Evolutionary conservation across 2,329 filamentous ascomycete species (phyloP), one percentile per base, ranked within the genome.

Genomic region (Amylocarpus encephaloides): DNA sequence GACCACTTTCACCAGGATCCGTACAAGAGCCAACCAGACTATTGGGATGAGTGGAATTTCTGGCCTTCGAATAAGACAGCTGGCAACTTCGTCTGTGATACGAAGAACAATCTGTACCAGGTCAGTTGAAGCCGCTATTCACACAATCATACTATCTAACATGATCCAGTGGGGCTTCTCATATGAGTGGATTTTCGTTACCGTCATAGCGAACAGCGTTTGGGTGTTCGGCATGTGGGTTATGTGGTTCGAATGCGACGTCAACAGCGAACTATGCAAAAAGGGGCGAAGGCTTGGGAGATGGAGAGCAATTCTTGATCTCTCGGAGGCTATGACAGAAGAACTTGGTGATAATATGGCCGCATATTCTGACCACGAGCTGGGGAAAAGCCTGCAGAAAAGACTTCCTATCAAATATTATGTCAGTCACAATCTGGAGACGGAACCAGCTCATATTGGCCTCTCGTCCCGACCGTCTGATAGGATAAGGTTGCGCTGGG

Each of bases 241-340:
- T 30, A 41, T 57, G 15, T 57, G 55, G 55, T 7, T 53, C 3
- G 50, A 55, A 16, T 50, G 47, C 18, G 49, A 54, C 34, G 39
- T 44, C 18, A 54, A 53, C 26, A 55, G 49, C 38, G 55, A 57
- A 44, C 29, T 57, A 3, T 54, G 52, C 30, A 48, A 43, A 19
- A 57, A 57, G 29, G 35, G 48, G 1, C 47, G 55, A 13, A 35
- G 41, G 9, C 46, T 53, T 30, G 52, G 51, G 9, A 35, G 50
- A 3, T 56, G 54, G 54, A 15, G 54, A 18, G 51, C 54, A 12
- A 46, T 56, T 13, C 42, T 43, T 6, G 54, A 56, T 43, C 44
- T 56, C 9, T 51, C 54, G 1, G 54, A 56, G 43, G 49, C 51
- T 6, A 47, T 56, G 48, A 36, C 43, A 18, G 54, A 51, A 45